Evolutionary conservation across 371 early-diverging fungal genomes (phyloP), one percentile per base, ranked within the genome.

Genomic region (Rhizopus arrhizus): DNA sequence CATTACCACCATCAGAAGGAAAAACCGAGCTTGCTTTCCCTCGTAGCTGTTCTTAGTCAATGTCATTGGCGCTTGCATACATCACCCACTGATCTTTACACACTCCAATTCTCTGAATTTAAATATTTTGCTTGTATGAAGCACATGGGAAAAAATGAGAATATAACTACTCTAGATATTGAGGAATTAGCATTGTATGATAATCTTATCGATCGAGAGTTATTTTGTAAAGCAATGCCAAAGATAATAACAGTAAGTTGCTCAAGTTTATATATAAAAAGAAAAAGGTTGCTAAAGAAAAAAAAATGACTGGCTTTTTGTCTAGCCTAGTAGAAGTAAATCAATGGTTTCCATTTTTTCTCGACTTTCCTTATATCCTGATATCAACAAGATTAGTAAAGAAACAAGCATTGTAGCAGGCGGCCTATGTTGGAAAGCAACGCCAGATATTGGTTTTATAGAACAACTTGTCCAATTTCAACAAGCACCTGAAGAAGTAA

Each of bases 51-150:
- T 1, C 66, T 78, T 56, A 70, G 73, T 53, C 67, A 68, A 36
- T 75, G 78, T 62, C 60, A 59, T 8, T 80, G 80, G 80, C 68
- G 69, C 51, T 56, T 80, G 0, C 58, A 63, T 46, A 66, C 72
- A 15, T 35, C 61, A 0, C 33, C 58, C 0, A 55, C 46, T 1
- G 58, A 64, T 16, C 42, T 51, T 3, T 87, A 84, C 56, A 78
- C 76, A 31, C 63, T 84, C 10, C 73, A 69, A 13, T 78, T 82
- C 53, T 60, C 79, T 2, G 86, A 87, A 3, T 82, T 85, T 32
- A 75, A 77, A 35, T 83, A 82, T 47, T 85, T 85, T 61, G 74
- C 79, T 5, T 86, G 72, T 0, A 77, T 83, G 9, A 84, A 85
- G 53, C 81, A 85, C 56, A 68, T 80, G 59, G 83, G 81, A 15